Conservation (phyloP, 2,329 filamentous ascomycete genomes). For the Chaetomiaceae sp. region DNA sequence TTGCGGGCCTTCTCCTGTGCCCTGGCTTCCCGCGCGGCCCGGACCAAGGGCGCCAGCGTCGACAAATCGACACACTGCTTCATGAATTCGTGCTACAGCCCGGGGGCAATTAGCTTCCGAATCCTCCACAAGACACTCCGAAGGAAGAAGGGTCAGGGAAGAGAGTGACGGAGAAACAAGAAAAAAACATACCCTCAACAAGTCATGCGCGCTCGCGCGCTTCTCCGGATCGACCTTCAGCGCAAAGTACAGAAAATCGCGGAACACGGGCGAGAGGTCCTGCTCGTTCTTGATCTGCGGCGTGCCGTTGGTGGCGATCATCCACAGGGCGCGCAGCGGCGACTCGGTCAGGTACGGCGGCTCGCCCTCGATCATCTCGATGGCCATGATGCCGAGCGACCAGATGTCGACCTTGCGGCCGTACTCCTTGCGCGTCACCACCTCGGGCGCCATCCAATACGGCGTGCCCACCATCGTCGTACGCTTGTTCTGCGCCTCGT, state of each 20-base stretch:
- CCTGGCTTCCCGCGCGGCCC: conserved; percentile 76
- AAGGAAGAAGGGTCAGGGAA: conserved; percentile 24
- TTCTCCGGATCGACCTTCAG: conserved; percentile 97
- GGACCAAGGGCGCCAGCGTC: conserved; percentile 79
- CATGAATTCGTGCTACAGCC: conserved; percentile 69
- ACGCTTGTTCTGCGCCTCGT: conserved; percentile 92
- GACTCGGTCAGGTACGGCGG: conserved; percentile 95
- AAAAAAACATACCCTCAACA: conserved; percentile 69
- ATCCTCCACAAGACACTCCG: conserved; percentile 22
- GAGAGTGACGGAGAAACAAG: conserved; percentile 11
- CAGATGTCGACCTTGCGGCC: conserved; percentile 98
- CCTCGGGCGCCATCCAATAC: conserved; percentile 99
- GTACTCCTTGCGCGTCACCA: conserved; percentile 95
- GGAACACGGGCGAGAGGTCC: conserved; percentile 72
- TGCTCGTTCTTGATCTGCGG: conserved; percentile 92
- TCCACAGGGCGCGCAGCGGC: conserved; percentile 82
- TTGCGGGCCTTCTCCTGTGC: conserved; percentile 78
- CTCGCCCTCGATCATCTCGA: conserved; percentile 99
- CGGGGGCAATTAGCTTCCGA: conserved; percentile 9
- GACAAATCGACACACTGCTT: conserved; percentile 64
- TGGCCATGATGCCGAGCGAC: conserved; percentile 98
- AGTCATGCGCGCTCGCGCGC: conserved; percentile 87
- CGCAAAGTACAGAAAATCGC: conserved; percentile 86
- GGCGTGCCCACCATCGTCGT: conserved; percentile 99
- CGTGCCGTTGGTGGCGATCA: conserved; percentile 96